Percentiles rank a stretch among this genome's conserved stretches.
phyloP scores from a whole-genome alignment of 1,284 basidiomycete genomes.

The Leccinum pachyderme region DNA sequence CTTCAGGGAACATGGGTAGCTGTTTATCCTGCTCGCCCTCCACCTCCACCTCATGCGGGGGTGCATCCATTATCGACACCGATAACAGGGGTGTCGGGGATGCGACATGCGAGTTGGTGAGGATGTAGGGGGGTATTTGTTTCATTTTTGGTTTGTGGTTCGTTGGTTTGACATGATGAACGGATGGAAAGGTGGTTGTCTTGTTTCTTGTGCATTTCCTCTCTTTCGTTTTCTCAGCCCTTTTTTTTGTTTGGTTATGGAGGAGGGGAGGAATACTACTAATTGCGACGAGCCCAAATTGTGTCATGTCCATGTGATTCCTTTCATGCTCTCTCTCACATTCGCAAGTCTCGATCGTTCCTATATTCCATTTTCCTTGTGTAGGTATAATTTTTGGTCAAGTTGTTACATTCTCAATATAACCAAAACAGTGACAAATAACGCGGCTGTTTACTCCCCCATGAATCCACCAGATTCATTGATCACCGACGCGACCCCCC shows the following conservation, averaged over 20 bases:
- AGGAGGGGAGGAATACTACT: conserved; percentile 23
- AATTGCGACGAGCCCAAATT: conserved; percentile 2
- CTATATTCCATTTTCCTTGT: background rate
- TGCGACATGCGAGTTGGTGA: conserved; percentile 30
- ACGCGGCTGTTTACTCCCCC: background rate
- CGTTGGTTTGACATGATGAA: background rate
- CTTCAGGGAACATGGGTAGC: conserved; percentile 23
- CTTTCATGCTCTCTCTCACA: background rate
- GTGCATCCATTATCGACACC: conserved; percentile 20
- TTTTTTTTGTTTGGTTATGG: conserved; percentile 13
- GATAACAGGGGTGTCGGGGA: conserved; percentile 25
- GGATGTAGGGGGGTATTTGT: background rate
- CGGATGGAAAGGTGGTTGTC: background rate
- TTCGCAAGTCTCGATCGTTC: background rate
- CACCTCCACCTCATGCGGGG: conserved; percentile 5
- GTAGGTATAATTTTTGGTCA: background rate
- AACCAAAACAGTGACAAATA: background rate
- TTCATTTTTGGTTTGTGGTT: background rate
- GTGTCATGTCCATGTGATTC: conserved; percentile 8
- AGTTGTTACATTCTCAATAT: background rate
- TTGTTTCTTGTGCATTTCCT: background rate
- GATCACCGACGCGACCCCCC: conserved; percentile 23
- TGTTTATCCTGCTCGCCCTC: conserved; percentile 21
- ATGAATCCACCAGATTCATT: background rate
- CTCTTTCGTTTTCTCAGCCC: background rate